These are phyloP conservation scores for Leptodermis oblonga DNA, from an alignment of 257 asterid species.

Conservation along the genomic window DNA sequence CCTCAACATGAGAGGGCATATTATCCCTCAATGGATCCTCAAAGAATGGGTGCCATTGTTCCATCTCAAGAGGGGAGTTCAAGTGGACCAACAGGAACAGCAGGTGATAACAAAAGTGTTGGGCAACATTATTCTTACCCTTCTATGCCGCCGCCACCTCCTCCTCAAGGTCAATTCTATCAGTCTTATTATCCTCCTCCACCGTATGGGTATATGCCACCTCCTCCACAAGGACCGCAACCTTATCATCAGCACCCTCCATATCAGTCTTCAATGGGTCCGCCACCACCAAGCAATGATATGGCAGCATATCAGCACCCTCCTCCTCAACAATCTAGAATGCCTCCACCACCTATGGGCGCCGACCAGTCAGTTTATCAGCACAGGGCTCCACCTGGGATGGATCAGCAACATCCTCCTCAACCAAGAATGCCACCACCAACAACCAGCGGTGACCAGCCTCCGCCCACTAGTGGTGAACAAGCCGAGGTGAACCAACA, in stretches of 20 bases:
- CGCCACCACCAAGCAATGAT: constrained; percentile 36
- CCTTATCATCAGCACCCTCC: constrained; percentile 53
- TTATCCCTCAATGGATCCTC: constrained; percentile 99
- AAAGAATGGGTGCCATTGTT: constrained; percentile 84
- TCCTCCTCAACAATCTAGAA: constrained; percentile 9
- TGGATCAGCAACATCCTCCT: constrained; percentile 11
- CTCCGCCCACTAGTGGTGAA: constrained; percentile 9
- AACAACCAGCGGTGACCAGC: constrained; percentile 1
- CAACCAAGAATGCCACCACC: constrained; percentile 1
- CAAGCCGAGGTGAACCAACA: constrained; percentile 8
- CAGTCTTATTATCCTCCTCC: constrained; percentile 60
- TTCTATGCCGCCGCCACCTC: constrained; percentile 50
- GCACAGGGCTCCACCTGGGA: constrained; percentile 11
- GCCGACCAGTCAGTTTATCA: constrained; percentile 15
- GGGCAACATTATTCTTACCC: constrained; percentile 52
- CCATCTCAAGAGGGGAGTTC: constrained; percentile 72
- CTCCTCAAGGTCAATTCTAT: constrained; percentile 72
- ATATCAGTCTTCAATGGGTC: constrained; percentile 46
- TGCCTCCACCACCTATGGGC: constrained; percentile 10
- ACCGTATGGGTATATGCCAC: constrained; percentile 61
- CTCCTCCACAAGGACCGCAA: constrained; percentile 43
- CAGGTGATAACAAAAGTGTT: constrained; percentile 44
- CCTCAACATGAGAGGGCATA: constrained; percentile 74
- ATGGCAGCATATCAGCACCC: constrained; percentile 8
- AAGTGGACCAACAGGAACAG: constrained; percentile 50